Conservation (phyloP, 108 stramenopile species). For the Cyclotella choctawhatcheeana region DNA sequence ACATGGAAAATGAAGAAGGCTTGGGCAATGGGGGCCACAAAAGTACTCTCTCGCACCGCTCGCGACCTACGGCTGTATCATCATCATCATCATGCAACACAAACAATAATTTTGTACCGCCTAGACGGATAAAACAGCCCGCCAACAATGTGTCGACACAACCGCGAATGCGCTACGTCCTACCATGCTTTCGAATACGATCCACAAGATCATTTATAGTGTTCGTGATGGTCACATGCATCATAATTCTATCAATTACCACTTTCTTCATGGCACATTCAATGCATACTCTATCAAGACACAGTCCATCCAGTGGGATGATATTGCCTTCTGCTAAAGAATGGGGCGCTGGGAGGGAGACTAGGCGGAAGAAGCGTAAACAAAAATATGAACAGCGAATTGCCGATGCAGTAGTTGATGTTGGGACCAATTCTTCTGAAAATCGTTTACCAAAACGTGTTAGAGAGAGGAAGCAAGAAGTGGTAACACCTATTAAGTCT, state of each 20-base stretch:
- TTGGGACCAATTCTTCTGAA: too few relatives aligned
- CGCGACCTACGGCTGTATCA: background rate
- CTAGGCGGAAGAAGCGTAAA: slow-evolving; percentile 25
- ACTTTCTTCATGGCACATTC: slow-evolving; percentile 35
- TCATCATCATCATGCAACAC: too few relatives aligned
- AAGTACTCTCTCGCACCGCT: slow-evolving; percentile 3
- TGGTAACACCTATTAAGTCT: background rate
- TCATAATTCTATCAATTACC: slow-evolving; percentile 29
- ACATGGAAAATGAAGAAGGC: background rate
- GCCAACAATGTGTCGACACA: background rate
- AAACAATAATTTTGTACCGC: background rate
- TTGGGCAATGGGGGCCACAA: background rate
- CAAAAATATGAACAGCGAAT: background rate
- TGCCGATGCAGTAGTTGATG: too few relatives aligned
- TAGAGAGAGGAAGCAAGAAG: slow-evolving; percentile 2
- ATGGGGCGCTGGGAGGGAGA: slow-evolving; percentile 50
- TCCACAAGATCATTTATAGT: slow-evolving; percentile 22
- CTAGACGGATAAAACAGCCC: background rate
- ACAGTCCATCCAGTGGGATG: slow-evolving; percentile 21
- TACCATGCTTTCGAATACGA: slow-evolving; percentile 43
- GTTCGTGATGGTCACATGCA: slow-evolving; percentile 19
- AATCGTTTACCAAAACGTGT: background rate
- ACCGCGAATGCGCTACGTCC: slow-evolving; percentile 25
- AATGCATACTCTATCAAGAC: slow-evolving; percentile 13
- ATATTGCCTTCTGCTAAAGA: slow-evolving; percentile 37